These are phyloP conservation scores for Alternaria sp. DNA, from an alignment of 2,329 filamentous ascomycete genomes.

Conservation along the genomic window DNA sequence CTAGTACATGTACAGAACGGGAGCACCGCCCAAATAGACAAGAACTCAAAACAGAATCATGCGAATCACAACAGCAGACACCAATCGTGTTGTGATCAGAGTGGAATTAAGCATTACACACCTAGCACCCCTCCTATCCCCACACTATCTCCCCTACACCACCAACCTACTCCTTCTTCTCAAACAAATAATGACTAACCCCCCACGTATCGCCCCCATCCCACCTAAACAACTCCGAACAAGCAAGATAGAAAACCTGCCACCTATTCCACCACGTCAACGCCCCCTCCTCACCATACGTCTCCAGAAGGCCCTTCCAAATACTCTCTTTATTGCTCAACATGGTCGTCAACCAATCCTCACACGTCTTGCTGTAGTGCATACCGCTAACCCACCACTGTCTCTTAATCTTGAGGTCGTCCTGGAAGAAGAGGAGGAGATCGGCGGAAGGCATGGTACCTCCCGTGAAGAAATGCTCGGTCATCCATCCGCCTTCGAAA, in stretches of 20 bases:
- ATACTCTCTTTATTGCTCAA: slow-evolving; percentile 63
- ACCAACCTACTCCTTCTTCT: slow-evolving; percentile 55
- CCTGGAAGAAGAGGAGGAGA: slow-evolving; percentile 70
- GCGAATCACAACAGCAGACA: too few relatives aligned
- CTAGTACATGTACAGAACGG: background rate
- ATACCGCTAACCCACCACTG: slow-evolving; percentile 76
- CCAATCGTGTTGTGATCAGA: background rate
- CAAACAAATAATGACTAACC: slow-evolving; percentile 70
- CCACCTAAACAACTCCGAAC: slow-evolving; percentile 71
- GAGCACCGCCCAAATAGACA: too few relatives aligned
- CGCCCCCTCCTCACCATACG: slow-evolving; percentile 67
- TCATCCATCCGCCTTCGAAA: slow-evolving; percentile 77
- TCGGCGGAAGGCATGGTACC: slow-evolving; percentile 75
- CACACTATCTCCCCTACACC: too few relatives aligned
- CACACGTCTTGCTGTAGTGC: slow-evolving; percentile 73
- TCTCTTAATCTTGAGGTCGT: slow-evolving; percentile 63
- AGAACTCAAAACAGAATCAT: too few relatives aligned
- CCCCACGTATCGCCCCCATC: slow-evolving; percentile 72
- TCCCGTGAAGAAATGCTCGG: slow-evolving; percentile 74
- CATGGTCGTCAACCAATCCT: slow-evolving; percentile 71
- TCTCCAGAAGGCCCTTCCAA: slow-evolving; percentile 69
- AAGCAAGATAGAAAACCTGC: slow-evolving; percentile 76
- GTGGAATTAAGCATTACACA: background rate
- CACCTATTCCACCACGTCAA: slow-evolving; percentile 71
- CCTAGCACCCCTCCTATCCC: too few relatives aligned